Base-by-base conservation (phyloP, 768 basidiomycete species). In the Tulasnella sp. region DNA sequence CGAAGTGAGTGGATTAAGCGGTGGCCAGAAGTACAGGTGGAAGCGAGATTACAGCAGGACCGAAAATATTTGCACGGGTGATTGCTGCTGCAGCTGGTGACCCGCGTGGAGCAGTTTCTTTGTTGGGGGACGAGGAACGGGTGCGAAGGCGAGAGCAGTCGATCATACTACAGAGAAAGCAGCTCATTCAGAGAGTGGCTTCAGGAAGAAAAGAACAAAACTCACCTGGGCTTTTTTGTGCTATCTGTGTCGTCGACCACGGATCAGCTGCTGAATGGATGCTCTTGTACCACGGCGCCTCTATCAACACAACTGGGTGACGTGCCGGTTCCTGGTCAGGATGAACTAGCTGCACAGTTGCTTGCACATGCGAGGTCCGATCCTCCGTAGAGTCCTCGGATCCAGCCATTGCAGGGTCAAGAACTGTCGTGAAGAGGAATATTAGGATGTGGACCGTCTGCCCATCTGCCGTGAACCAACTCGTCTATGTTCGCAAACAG, bases 121-220 rank as follows among this genome's bases (percentile, higher is more conserved):
- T 36, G 84, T 83, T n/a, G 85, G 87, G 72, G 87, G 87, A 82
- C 94, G n/a, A n/a, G n/a, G n/a, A n/a, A n/a, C n/a, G n/a, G n/a
- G n/a, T n/a, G n/a, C n/a, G n/a, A n/a, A n/a, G 21, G 94, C 95
- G 82, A 96, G 92, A 19, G 94, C 90, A 81, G 95, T 92, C 82
- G 94, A 96, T 94, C 95, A 96, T 85, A 91, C 94, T 95, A 31
- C 56, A 89, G 40, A 24, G 31, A 46, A 44, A 27, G 38, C 38
- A 36, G 34, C 31, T 14, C 21, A 16, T 40, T 36, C 19, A 83
- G 81, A n/a, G 81, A 83, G 82, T 24, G 42, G 36, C 48, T 58
- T 36, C n/a, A n/a, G n/a, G n/a, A 79, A 27, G 21, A 44, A n/a
- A 76, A n/a, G n/a, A n/a, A n/a, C 52, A 46, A n/a, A 73, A 68